Evolutionary conservation across 2,329 filamentous ascomycete genomes (phyloP).

Genomic region (Cladobotryum protrusum): DNA sequence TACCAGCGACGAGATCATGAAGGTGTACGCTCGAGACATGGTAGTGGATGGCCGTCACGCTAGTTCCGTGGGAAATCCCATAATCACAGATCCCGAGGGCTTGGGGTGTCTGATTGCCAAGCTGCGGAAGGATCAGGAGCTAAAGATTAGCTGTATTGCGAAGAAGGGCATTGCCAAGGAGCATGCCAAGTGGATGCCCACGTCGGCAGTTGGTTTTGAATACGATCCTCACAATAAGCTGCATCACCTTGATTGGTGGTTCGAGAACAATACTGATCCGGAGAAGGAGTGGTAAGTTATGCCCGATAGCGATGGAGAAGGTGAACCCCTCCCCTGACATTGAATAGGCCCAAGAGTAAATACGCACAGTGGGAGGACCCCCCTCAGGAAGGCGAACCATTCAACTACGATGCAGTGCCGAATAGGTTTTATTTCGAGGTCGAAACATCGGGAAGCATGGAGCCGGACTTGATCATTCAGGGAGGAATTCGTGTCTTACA

Average conservation of each 20-base stretch:
- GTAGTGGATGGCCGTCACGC: slow-evolving; percentile 63
- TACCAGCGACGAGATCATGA: slow-evolving; percentile 81
- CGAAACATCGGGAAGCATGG: slow-evolving; percentile 79
- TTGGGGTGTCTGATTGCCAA: slow-evolving; percentile 85
- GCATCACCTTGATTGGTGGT: slow-evolving; percentile 89
- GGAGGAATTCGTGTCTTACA: slow-evolving; percentile 85
- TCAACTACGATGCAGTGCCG: slow-evolving; percentile 85
- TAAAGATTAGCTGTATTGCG: slow-evolving; percentile 85
- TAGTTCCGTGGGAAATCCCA: slow-evolving; percentile 73
- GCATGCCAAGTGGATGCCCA: slow-evolving; percentile 96
- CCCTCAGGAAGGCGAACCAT: slow-evolving; percentile 73
- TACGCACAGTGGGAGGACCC: slow-evolving; percentile 77
- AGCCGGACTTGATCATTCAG: slow-evolving; percentile 83
- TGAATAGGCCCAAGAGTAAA: slow-evolving; percentile 67
- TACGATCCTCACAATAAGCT: slow-evolving; percentile 98
- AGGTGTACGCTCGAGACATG: slow-evolving; percentile 87
- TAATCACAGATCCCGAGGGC: slow-evolving; percentile 76
- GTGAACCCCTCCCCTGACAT: neutral
- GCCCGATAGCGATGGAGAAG: neutral
- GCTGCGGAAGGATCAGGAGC: slow-evolving; percentile 79
- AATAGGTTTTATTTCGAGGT: slow-evolving; percentile 88
- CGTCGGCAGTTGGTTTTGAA: slow-evolving; percentile 88
- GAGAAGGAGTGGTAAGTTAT: slow-evolving; percentile 71
- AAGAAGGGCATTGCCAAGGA: slow-evolving; percentile 99
- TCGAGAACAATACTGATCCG: slow-evolving; percentile 67